Evolutionary conservation across 2,329 filamentous ascomycete genomes (phyloP).

Genomic region (Hymenoscyphus albidus): DNA sequence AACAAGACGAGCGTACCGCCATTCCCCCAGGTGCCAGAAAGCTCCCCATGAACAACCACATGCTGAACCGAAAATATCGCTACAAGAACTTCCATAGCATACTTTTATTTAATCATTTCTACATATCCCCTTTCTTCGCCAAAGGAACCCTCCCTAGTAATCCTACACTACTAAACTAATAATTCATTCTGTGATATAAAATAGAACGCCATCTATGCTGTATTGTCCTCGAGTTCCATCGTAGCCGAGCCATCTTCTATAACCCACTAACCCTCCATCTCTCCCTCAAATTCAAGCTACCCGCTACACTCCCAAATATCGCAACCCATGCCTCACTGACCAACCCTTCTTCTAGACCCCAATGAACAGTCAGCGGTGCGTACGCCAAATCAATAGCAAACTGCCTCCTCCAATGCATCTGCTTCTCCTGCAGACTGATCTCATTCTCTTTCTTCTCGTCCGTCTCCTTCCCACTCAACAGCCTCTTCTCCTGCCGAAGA

Average conservation of each 20-base stretch:
- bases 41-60: not conserved
- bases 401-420: constrained; percentile 57
- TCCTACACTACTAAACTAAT: not conserved
- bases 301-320: constrained; percentile 51
- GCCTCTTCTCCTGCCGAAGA: constrained; percentile 34
- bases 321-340: constrained; percentile 57
- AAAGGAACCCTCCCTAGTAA: not conserved
- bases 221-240: not conserved
- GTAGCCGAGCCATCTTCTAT: not conserved
- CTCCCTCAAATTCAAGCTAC: constrained; percentile 18
- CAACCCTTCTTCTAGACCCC: constrained; percentile 66
- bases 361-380: constrained; percentile 81
- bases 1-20: not conserved
- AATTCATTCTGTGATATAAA: not conserved
- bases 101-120: not conserved
- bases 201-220: not conserved
- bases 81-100: not conserved
- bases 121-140: not conserved
- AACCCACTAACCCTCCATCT: constrained; percentile 8
- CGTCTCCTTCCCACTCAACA: constrained; percentile 32
- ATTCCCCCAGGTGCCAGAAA: not conserved
- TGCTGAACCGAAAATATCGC: not conserved
- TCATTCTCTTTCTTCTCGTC: constrained; percentile 55
- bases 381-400: constrained; percentile 69
- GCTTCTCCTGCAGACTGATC: constrained; percentile 40